phyloP scores from a whole-genome alignment of 176 grass and related monocot genomes.

The Oryza glumipatula region DNA sequence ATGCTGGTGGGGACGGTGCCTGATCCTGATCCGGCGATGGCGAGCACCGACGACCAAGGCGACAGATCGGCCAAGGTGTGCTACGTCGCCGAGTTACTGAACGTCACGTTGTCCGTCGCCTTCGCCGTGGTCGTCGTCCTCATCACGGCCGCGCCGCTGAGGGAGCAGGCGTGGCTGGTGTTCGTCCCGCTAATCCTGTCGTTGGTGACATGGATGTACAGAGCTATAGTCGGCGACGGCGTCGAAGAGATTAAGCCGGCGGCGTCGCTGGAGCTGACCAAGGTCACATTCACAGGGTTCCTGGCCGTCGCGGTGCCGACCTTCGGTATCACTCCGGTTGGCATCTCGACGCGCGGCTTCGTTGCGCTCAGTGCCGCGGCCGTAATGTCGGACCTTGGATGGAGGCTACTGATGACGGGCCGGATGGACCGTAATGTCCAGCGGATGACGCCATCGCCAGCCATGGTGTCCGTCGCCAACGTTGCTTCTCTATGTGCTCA shows the following conservation, averaged over 20 bases:
- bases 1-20: neutral
- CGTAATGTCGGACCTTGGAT: neutral
- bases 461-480: neutral
- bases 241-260: neutral
- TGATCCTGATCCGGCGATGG: neutral
- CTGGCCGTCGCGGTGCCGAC: neutral
- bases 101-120: neutral
- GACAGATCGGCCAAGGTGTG: neutral
- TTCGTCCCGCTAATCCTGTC: neutral
- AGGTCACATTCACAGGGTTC: neutral
- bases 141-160: neutral
- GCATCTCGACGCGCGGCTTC: neutral
- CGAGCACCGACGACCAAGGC: neutral
- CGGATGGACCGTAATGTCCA: too few relatives aligned
- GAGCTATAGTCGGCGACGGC: neutral
- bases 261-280: neutral
- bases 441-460: neutral
- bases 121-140: neutral
- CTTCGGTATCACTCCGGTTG: neutral
- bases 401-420: neutral
- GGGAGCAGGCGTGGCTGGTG: neutral
- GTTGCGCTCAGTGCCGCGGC: neutral
- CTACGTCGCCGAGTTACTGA: neutral
- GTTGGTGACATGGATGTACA: neutral
- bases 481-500: too few relatives aligned